Percentiles rank a stretch among this genome's conserved stretches.
phyloP scores from a whole-genome alignment of 1,284 basidiomycete genomes.

The Boletus smithii region DNA sequence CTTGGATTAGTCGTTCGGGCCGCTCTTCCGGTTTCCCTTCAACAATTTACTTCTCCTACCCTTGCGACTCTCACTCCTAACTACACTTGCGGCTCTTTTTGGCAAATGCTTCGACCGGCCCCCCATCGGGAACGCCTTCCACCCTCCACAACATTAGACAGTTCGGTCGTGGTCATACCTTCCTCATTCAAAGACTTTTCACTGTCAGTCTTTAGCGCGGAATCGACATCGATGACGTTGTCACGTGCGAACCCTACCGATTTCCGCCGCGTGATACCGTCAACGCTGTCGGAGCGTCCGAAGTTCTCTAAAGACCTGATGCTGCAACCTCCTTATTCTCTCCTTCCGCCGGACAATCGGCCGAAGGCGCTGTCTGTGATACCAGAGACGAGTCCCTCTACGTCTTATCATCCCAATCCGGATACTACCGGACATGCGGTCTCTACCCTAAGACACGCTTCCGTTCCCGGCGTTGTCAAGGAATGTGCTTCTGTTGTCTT shows the following conservation, averaged over 20 bases:
- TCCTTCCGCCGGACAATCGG: constrained; percentile 28
- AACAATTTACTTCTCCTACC: constrained; percentile 21
- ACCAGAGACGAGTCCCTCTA: constrained; percentile 17
- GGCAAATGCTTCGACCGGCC: constrained; percentile 33
- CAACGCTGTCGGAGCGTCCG: constrained; percentile 35
- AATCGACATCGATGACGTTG: constrained; percentile 30
- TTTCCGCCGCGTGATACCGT: constrained; percentile 22
- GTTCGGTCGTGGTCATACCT: constrained; percentile 32
- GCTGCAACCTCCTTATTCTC: constrained; percentile 36
- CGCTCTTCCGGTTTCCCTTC: constrained; percentile 42
- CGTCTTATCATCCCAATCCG: constrained; percentile 4
- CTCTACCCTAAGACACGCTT: constrained; percentile 28
- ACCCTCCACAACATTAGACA: constrained; percentile 31
- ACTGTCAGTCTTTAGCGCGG: constrained; percentile 46
- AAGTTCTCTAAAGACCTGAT: constrained; percentile 39
- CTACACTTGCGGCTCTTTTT: constrained; percentile 26
- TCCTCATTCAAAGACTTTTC: constrained; percentile 55
- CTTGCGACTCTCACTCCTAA: constrained; percentile 12
- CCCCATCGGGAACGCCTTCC: constrained; percentile 39
- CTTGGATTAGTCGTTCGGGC: constrained; percentile 61
- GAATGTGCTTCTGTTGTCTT: constrained; percentile 47
- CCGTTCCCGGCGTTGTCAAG: constrained; percentile 39
- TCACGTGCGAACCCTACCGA: constrained; percentile 18
- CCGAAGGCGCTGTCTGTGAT: constrained; percentile 33
- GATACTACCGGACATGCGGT: constrained; percentile 24